phyloP scores from a whole-genome alignment of 2,329 filamentous ascomycete genomes.

The Trichoderma hamatum region DNA sequence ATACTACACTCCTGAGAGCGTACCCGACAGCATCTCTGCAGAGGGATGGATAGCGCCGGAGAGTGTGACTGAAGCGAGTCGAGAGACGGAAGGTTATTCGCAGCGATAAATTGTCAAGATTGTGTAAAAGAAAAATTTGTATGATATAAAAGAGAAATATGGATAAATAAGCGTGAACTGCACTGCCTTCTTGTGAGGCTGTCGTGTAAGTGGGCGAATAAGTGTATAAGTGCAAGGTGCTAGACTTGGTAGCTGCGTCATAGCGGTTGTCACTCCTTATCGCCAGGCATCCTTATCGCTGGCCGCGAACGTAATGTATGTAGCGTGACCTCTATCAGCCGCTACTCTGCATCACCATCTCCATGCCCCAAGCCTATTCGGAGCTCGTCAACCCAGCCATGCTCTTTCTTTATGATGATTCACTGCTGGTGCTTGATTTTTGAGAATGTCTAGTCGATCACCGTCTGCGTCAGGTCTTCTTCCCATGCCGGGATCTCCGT shows the following conservation, averaged over 20 bases:
- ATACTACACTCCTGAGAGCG: slow-evolving; percentile 46
- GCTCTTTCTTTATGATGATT: not conserved
- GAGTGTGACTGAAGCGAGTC: slow-evolving; percentile 45
- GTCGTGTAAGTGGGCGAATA: not conserved
- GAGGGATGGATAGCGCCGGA: slow-evolving; percentile 47
- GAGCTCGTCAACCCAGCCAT: not conserved
- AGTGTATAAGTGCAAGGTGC: not conserved
- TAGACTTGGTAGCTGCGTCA: slow-evolving; percentile 9
- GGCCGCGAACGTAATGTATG: not conserved
- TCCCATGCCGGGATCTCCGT: slow-evolving; percentile 58
- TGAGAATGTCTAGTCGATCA: slow-evolving; percentile 42
- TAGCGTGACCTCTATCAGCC: slow-evolving; percentile 16
- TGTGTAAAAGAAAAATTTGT: not conserved
- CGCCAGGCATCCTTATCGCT: slow-evolving; percentile 14
- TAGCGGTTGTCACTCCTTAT: slow-evolving; percentile 15
- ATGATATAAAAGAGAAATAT: not conserved
- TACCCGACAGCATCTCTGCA: slow-evolving; percentile 48
- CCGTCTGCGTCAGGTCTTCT: slow-evolving; percentile 52
- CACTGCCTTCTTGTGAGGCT: no score
- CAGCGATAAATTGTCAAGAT: not conserved
- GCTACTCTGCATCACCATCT: not conserved
- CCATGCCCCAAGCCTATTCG: not conserved
- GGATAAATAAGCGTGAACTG: not conserved
- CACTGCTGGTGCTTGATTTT: no score
- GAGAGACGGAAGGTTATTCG: slow-evolving; percentile 34